Percentiles rank a stretch among this genome's conserved stretches.
Conservation (phyloP, 768 basidiomycete species). For the Tremella yokohamensis region DNA sequence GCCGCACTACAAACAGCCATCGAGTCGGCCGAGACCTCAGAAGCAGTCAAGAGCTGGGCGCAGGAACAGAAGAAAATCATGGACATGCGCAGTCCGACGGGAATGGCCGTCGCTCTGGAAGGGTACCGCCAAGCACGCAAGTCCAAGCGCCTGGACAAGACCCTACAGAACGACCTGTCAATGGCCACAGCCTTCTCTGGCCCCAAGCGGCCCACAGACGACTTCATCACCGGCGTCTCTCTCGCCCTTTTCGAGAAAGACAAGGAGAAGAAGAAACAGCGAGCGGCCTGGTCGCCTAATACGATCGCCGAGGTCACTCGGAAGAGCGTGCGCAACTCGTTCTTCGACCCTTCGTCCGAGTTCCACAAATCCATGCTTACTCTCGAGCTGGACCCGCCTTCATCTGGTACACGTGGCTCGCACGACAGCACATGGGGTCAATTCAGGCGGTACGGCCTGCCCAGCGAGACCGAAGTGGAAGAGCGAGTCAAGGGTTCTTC, state of each 20-base stretch:
- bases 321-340: constrained; percentile 60
- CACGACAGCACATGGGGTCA: constrained; percentile 49
- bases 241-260: constrained; percentile 61
- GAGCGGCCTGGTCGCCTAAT: constrained; percentile 66
- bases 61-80: constrained; percentile 63
- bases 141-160: constrained; percentile 60
- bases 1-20: constrained; percentile 55
- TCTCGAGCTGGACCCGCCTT: constrained; percentile 28
- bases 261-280: constrained; percentile 33
- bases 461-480: constrained; percentile 71
- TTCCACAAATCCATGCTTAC: constrained; percentile 49
- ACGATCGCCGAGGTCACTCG: constrained; percentile 58
- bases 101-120: constrained; percentile 79
- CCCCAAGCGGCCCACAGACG: constrained; percentile 50
- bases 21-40: constrained; percentile 43
- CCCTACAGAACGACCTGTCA: constrained; percentile 65
- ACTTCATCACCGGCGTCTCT: constrained; percentile 78
- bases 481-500: constrained; percentile 65
- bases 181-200: constrained; percentile 13
- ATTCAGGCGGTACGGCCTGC: constrained; percentile 59
- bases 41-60: constrained; percentile 70
- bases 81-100: constrained; percentile 77
- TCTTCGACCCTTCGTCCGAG: constrained; percentile 63
- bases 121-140: constrained; percentile 70
- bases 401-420: constrained; percentile 32